Evolutionary conservation across 345 rosid species (phyloP), one percentile per base, ranked within the genome.

Genomic region (Eucalyptus decipiens): DNA sequence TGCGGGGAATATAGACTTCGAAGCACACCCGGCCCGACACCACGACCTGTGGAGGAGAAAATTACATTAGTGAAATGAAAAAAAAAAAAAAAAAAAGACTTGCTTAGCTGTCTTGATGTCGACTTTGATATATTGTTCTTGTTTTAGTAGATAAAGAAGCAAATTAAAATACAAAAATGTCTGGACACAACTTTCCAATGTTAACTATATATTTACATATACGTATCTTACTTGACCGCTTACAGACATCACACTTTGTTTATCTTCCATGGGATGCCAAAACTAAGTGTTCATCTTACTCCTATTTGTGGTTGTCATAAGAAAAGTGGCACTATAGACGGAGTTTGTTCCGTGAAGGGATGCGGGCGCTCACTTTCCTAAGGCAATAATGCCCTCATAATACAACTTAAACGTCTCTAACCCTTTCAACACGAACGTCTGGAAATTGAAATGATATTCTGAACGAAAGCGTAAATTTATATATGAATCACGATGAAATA

Each of bases 401-500:
- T 60, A 60, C 32, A 28, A 60, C 1, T 60, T 28, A 26, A 19
- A 60, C 4, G n/a, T 60, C 69, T 60, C 69, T 0, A 60, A 28
- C 67, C 67, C 32, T 28, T 30, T 60, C 32, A 0, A 62, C 18
- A 6, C 2, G 0, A 30, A 28, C 16, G 15, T 0, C 0, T 30
- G 62, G 7, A 60, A 60, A 60, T 60, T 60, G 69, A 8, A 28
- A 60, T 60, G 8, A 60, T 28, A 28, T 11, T 54, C 11, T 54
- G 23, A 54, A 54, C 58, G 26, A 60, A 60, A 8, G 17, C 32
- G 1, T 65, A 0, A 12, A 3, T 30, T 65, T 30, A 65, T 30
- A 30, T 30, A 15, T 30, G 19, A 65, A 65, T 32, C 0, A 30
- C 9, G 19, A 30, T 6, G 72, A 65, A 62, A 15, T 7, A 28